phyloP scores from a whole-genome alignment of 805 yeast species.

The Cyberlindnera veronae region DNA sequence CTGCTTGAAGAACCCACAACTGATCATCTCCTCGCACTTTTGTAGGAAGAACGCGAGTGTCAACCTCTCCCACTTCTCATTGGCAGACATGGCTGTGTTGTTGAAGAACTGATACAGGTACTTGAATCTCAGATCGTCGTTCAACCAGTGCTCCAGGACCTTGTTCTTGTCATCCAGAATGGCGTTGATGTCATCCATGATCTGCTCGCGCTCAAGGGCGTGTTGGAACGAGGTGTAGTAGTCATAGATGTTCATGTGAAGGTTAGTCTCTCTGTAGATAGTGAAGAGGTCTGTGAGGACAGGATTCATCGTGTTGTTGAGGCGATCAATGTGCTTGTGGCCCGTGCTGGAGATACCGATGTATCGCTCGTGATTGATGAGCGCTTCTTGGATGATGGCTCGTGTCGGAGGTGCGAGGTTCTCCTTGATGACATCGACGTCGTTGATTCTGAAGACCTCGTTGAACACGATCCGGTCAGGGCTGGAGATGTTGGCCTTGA shows the following conservation, averaged over 20 bases:
- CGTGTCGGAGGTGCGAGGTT: conserved; percentile 45
- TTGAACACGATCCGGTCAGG: conserved; percentile 28
- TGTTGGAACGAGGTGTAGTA: conserved; percentile 60
- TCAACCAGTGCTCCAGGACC: conserved; percentile 19
- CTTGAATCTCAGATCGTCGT: conserved; percentile 28
- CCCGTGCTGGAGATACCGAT: conserved; percentile 21
- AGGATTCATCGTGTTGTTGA: conserved; percentile 45
- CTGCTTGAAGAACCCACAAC: conserved; percentile 63
- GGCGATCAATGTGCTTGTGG: conserved; percentile 18
- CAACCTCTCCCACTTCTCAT: conserved; percentile 56
- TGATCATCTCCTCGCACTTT: conserved; percentile 63
- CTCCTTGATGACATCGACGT: conserved; percentile 29
- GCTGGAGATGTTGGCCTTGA: conserved; percentile 13
- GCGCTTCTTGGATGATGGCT: conserved; percentile 36
- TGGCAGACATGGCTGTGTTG: conserved; percentile 28
- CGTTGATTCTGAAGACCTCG: conserved; percentile 39
- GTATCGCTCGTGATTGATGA: conserved; percentile 38
- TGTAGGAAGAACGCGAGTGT: conserved; percentile 73
- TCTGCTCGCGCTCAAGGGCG: conserved; percentile 35
- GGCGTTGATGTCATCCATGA: conserved; percentile 25
- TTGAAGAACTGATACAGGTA: conserved; percentile 28
- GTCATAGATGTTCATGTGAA: conserved; percentile 63
- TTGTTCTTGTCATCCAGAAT: conserved; percentile 18
- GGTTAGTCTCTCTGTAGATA: conserved; percentile 76
- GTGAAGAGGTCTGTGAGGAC: conserved; percentile 55